Base-by-base conservation (phyloP, 2,329 filamentous ascomycete species). In the Claviceps fusiformis region DNA sequence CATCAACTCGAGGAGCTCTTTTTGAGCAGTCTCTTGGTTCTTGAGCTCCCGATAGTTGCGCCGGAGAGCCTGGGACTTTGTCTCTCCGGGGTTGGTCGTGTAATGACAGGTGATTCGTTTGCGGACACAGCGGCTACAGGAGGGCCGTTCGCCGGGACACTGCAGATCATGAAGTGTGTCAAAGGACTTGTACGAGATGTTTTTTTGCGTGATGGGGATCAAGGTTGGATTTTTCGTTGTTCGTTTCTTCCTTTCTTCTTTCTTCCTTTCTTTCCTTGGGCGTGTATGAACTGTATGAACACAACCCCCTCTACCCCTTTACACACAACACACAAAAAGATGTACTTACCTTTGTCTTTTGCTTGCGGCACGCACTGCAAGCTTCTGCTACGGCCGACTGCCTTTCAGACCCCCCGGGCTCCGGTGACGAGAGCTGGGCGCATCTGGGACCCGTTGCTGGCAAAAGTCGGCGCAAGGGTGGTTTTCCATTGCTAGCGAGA, bases 121-220 rank as follows among this genome's bases (percentile, higher is more conserved):
- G 5, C 53, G 48, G 2, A 50, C n/a, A 31, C 64, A 66, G 13
- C 59, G 59, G n/a, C 51, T 54, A 45, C 65, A 67, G 1, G 31
- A 17, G 0, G 65, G 65, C 5, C 62, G 56, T 8, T 61, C 62
- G 2, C 63, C 64, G 2, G 60, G 62, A 51, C 65, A 67, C 64
- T 67, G n/a, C 27, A 7, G 29, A 41, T 17, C 7, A 37, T 37
- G 9, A 10, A 10, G 10, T 37, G 35, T 37, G n/a, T n/a, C 3
- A 11, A 13, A 7, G 11, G 11, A 37, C 24, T 33, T 33, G 31
- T 33, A 33, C 31, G 4, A 37, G 9, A 10, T 37, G 35, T 37
- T 3, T 37, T 10, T 13, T 13, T 37, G 7, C 10, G 11, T 37
- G 35, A 37, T 37, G 35, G n/a, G n/a, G n/a, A n/a, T n/a, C n/a